Conservation (phyloP, 2,329 filamentous ascomycete species). For the Penicillium sp. region DNA sequence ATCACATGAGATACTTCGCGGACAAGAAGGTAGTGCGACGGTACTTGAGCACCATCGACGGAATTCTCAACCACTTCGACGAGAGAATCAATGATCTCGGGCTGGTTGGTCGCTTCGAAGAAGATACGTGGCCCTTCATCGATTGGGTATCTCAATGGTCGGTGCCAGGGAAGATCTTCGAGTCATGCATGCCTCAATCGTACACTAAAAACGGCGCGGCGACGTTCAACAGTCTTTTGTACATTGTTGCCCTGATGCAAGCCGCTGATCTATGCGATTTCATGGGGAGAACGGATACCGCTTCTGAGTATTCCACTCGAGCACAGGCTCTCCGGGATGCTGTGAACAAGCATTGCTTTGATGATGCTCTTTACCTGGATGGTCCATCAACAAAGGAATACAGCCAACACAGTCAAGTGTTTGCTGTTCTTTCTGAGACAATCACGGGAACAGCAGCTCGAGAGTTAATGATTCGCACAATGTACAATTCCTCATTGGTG, state of each 20-base stretch:
- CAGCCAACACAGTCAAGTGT: slow-evolving; percentile 27
- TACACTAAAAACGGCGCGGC: slow-evolving; percentile 1
- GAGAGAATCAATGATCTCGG: slow-evolving; percentile 5
- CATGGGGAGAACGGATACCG: slow-evolving; percentile 7
- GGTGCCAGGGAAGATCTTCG: slow-evolving; percentile 13
- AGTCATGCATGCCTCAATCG: slow-evolving; percentile 11
- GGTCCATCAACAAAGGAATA: slow-evolving; percentile 19
- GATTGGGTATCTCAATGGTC: slow-evolving; percentile 27
- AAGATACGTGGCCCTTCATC: slow-evolving; percentile 26
- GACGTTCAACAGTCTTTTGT: slow-evolving; percentile 5
- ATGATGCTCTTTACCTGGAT: slow-evolving; percentile 19
- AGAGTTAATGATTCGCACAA: slow-evolving; percentile 13
- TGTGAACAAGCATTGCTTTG: slow-evolving; percentile 22
- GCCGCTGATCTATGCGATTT: slow-evolving; percentile 11
- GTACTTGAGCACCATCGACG: slow-evolving; percentile 12
- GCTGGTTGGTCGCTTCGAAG: slow-evolving; percentile 18
- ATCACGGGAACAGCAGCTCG: slow-evolving; percentile 11
- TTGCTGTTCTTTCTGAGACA: slow-evolving; percentile 19
- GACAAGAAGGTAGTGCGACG: slow-evolving; percentile 8
- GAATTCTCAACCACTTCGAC: slow-evolving; percentile 13
- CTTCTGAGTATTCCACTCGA: slow-evolving; percentile 18
- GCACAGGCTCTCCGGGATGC: slow-evolving; percentile 17
- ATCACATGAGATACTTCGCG: slow-evolving; percentile 27
- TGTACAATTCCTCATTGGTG: slow-evolving; percentile 10
- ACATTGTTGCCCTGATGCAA: slow-evolving; percentile 10